Evolutionary conservation across 2,329 filamentous ascomycete genomes (phyloP), one percentile per base, ranked within the genome.

Genomic region (Trichophyton simii): DNA sequence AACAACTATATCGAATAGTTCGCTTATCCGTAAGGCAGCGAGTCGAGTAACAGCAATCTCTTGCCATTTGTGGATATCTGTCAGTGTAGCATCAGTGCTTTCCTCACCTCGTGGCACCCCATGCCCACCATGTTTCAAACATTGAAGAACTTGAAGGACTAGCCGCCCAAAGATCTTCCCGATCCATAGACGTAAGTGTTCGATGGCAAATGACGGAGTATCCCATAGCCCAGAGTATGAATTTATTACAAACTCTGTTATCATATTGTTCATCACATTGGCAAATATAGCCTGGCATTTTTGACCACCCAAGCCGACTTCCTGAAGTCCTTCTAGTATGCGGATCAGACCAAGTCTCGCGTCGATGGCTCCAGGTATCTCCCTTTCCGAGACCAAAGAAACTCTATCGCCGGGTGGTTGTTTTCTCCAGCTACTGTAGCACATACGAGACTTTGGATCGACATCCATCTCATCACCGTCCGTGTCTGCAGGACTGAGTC

Each of bases 1-100:
- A 59, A 84, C 82, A 61, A 86, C 79, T 61, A 85, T 80, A 67
- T 85, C 81, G 62, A 86, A 86, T 0, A 86, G 72, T 61, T 83
- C 78, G 34, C 77, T 76, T 1, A 81, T 79, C 15, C 83, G 77
- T 18, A 81, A 75, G 46, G 78, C 77, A 1, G 83, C 83, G 1
- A 86, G 71, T 38, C 80, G 77, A 15, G 76, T 75, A 46, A 83
- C 73, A 3, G 79, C 82, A 66, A 82, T 81, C 31, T 80, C 78
- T 63, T 80, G 77, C 78, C 82, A 83, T 63, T 78, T 79, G 62
- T 79, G 73, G 31, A 82, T 71, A 62, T 82, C 75, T 6, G 66
- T 67, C 20, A 76, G 69, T 8, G 67, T 70, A 55, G 77, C 72
- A 46, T 71, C 72, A 15, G 71, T 63, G n/a, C 65, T 61, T 41